Evolutionary conservation across 176 grass and related monocot species (phyloP), one percentile per base, ranked within the genome.

Genomic region (Rhynchospora breviuscula): DNA sequence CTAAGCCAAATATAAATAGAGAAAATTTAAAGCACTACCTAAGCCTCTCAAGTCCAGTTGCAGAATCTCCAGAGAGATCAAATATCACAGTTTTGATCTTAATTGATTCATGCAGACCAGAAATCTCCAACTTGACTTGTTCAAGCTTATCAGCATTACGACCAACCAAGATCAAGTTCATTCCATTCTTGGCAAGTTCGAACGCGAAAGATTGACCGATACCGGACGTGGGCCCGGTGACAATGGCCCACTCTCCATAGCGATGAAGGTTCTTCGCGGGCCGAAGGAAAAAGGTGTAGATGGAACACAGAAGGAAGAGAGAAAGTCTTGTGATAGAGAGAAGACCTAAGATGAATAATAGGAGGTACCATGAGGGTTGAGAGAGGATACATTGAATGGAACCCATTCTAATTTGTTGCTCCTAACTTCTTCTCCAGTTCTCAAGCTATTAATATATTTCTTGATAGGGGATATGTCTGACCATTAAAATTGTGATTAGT

Each of bases 221-320:
- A 53, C 94, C 94, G 80, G 92, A 89, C 40, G 91, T 93, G 77
- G 94, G 85, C 23, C 94, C 94, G 22, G 94, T 97, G 29, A 97
- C 94, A 33, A 93, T 85, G 29, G 94, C 94, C 94, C 94, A 97
- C 1, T 79, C 15, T 7, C 91, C 94, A 79, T 97, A 97, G 12
- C 56, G 40, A 17, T 82, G 94, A 67, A 97, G 88, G 15, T 88
- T 86, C 84, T 79, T 88, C 15, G 40, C 84, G 0, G 94, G 89
- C 40, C 94, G 94, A 85, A 97, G 94, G 86, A 93, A 87, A 13
- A 85, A 82, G 58, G 83, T 86, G 81, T 90, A 91, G 40, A 91
- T 45, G 89, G 89, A 91, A 14, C 45, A 58, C 26, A 79, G 70
- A 10, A 93, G 61, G 66, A 83, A 82, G 72, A 69, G 10, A 0